A percentile compares a stretch with the other conserved stretches of the same genome.
phyloP scores from a whole-genome alignment of 306 rosid genomes.

The Rosa rugosa region DNA sequence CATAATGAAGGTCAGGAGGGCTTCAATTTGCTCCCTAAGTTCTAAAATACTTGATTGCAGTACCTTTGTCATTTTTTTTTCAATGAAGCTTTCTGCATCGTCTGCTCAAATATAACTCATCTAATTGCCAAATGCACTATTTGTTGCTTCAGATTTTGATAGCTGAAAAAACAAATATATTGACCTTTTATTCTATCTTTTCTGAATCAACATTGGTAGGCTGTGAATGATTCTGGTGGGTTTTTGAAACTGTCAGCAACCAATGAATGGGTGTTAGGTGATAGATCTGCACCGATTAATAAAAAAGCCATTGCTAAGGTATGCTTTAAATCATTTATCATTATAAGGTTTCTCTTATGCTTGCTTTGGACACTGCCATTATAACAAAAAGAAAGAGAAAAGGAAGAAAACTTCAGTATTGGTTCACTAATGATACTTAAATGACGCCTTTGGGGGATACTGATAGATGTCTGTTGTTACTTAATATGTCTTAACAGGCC shows the following conservation, averaged over 20 bases:
- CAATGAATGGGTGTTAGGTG: conserved; percentile 73
- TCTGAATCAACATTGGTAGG: conserved; percentile 39
- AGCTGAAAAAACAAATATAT: conserved; percentile 19
- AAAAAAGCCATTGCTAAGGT: conserved; percentile 70
- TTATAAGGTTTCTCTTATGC: background rate
- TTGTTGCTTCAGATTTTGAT: conserved; percentile 1
- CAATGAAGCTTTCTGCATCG: conserved; percentile 2
- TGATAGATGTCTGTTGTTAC: background rate
- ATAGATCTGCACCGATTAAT: conserved; percentile 62
- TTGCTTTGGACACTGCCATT: background rate
- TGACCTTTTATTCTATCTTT: conserved; percentile 5
- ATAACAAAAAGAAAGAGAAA: conserved; percentile 3
- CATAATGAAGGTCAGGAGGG: background rate
- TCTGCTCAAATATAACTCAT: background rate
- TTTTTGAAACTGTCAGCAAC: conserved; percentile 74
- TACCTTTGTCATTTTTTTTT: background rate
- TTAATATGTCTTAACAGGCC: conserved; percentile 42
- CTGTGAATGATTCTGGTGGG: conserved; percentile 45
- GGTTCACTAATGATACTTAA: conserved; percentile 11
- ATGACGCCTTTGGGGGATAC: background rate
- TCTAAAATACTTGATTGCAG: background rate
- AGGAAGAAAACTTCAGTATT: conserved; percentile 4
- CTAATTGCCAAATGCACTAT: conserved; percentile 15
- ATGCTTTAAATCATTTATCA: conserved; percentile 19
- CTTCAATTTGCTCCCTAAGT: background rate